Evolutionary conservation across 164 flowering plant genomes (phyloP), one percentile per base, ranked within the genome.

Genomic region (Echeveria elegans): DNA sequence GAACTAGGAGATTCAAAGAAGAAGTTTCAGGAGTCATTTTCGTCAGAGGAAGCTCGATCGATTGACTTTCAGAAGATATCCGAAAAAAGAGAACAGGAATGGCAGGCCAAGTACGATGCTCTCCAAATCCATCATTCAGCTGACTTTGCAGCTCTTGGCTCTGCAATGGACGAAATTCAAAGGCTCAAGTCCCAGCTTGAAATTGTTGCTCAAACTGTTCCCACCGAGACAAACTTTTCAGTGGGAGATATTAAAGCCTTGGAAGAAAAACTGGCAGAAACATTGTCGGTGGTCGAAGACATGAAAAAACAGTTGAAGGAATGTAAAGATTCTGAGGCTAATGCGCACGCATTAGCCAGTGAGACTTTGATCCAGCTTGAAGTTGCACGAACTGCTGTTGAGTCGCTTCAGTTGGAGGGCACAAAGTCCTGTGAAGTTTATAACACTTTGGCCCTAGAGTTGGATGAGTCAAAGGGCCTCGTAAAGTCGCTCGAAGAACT

Each of bases 91-190:
- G 83, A 82, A 50, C 69, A 53, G 37, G 78, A 79, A 62, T 78
- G 83, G 81, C 74, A 85, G 70, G 78, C 82, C 32, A 82, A 87
- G 76, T 82, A 84, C 61, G 82, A 82, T 63, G 75, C 77, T 70
- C 63, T 78, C 36, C 79, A 75, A 67, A 77, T 82, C 66, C 82
- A 88, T 65, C 78, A 75, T 12, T 72, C 79, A 5, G 70, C 66
- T 7, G 84, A 85, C 34, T 77, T 86, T n/a, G 72, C 81, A 60
- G 78, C 91, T 23, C 70, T 88, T 70, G 81, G 76, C 5, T 76
- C 89, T 71, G 92, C 96, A 38, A 32, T 81, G 72, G 70, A 72
- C 70, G 98, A 90, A 77, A 85, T 90, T 62, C 79, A 79, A 68
- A 72, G 68, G 70, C 88, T 86, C 11, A 89, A 86, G 70, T 50